A percentile compares a stretch with the other conserved stretches of the same genome.
phyloP scores from a whole-genome alignment of 768 basidiomycete genomes.

The Cystofilobasidium capitatum region DNA sequence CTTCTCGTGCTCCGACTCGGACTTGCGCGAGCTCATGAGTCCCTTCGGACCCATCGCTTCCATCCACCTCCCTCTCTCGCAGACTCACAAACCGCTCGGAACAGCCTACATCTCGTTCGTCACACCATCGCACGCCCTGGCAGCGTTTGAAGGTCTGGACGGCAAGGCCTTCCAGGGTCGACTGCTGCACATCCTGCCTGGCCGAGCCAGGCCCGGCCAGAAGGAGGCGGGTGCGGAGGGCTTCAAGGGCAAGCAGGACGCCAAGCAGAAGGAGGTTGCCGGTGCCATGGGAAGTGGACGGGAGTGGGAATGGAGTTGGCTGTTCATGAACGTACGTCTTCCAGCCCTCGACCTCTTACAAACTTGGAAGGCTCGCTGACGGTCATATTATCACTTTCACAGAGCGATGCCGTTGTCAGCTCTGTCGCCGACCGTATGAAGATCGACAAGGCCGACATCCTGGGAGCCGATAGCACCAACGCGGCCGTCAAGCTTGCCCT shows the following conservation, averaged over 20 bases:
- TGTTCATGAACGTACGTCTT: conserved; percentile 90
- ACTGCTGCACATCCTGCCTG: conserved; percentile 73
- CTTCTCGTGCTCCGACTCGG: conserved; percentile 66
- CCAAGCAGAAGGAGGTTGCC: conserved; percentile 49
- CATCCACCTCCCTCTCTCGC: conserved; percentile 53
- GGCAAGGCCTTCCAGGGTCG: conserved; percentile 82
- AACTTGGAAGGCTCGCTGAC: not conserved
- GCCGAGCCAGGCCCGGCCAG: conserved; percentile 37
- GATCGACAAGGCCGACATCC: conserved; percentile 73
- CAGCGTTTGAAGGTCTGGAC: conserved; percentile 70
- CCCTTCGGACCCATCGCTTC: conserved; percentile 60
- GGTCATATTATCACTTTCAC: not conserved
- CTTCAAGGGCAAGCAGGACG: conserved; percentile 54
- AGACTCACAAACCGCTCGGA: conserved; percentile 48
- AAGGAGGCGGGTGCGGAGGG: conserved; percentile 41
- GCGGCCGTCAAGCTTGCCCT: conserved; percentile 89
- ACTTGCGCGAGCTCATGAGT: conserved; percentile 56
- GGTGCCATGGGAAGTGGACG: conserved; percentile 7
- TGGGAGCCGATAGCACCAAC: conserved; percentile 70
- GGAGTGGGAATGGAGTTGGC: conserved; percentile 62
- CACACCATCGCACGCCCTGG: conserved; percentile 47
- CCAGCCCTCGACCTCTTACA: not conserved
- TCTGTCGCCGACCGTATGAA: conserved; percentile 83
- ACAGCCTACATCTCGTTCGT: conserved; percentile 54
- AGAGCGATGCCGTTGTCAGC: conserved; percentile 89